Evolutionary conservation across 768 basidiomycete species (phyloP).

Genomic region (Phaeotremella skinneri): DNA sequence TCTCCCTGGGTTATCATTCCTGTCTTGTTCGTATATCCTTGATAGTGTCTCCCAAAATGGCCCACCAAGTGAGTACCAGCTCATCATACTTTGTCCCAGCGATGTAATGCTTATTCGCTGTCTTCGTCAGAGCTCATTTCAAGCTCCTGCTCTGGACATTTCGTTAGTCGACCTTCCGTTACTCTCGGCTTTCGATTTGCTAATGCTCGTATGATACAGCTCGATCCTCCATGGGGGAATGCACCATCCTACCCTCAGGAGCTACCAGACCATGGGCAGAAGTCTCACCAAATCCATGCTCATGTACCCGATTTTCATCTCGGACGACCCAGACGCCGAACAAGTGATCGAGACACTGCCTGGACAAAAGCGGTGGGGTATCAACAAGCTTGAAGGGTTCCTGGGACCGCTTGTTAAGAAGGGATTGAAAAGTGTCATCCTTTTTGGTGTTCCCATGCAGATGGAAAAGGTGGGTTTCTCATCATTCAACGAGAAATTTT

Average conservation of each 20-base stretch:
- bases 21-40: no score
- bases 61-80: no score
- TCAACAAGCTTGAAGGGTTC: constrained; percentile 87
- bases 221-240: constrained; percentile 72
- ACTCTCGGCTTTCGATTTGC: not conserved
- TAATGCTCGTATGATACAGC: constrained; percentile 19
- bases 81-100: no score
- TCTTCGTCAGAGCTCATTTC: constrained; percentile 1
- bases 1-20: no score
- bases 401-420: constrained; percentile 82
- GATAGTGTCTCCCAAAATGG: no score
- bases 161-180: constrained; percentile 16
- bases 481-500: not conserved
- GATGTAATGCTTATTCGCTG: no score
- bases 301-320: constrained; percentile 99
- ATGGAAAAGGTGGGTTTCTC: constrained; percentile 41
- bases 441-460: constrained; percentile 60
- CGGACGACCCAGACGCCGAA: constrained; percentile 84
- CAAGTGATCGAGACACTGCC: constrained; percentile 74
- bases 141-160: constrained; percentile 22
- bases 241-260: constrained; percentile 81
- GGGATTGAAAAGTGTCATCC: constrained; percentile 84
- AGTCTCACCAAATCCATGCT: constrained; percentile 64
- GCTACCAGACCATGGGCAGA: constrained; percentile 77
- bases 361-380: constrained; percentile 87